Evolutionary conservation across 23 red algal species (phyloP), one percentile per base, ranked within the genome.

Genomic region (Chondrus crispus): DNA sequence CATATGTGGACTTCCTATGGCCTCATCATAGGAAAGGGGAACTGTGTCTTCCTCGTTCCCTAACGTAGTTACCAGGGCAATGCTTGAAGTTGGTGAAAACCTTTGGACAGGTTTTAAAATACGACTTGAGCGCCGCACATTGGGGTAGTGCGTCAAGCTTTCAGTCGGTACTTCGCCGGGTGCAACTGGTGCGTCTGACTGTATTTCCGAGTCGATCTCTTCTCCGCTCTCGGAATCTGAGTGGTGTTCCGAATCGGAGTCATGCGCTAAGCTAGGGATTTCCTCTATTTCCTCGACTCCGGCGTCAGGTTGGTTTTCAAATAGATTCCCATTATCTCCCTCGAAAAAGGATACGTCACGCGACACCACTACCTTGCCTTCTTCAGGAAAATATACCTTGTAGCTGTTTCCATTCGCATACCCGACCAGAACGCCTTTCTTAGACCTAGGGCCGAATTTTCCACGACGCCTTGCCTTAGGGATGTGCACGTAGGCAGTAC

Each of bases 361-460:
- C 24, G 2, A 35, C 20, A 39, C 71, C 37, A 35, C 1, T n/a
- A 77, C 26, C n/a, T 24, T 42, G n/a, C 43, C 7, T 26, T 24
- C 44, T 39, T 77, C 71, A 10, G 9, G n/a, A 26, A 77, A 35
- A 20, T 39, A 48, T 35, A 77, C 43, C 1, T 1, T 24, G 71
- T 77, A 77, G 38, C 29, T 37, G 1, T 77, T 37, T 24, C 44
- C 1, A 0, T 76, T 77, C 32, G 6, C 24, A 81, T 74, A 90
- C 9, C 44, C 87, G 29, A 81, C 87, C 5, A 90, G 53, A 2
- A 88, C 19, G 3, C 85, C 68, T 30, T 70, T 51, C 13, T 40
- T 73, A 39, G 85, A 60, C 2, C 19, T 50, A 24, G 63, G 19
- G 11, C 13, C 68, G 50, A 62, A 80, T 3, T 89, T 89, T 41